Conservation (phyloP, 163 green algal species). For the Chlorella variabilis region DNA sequence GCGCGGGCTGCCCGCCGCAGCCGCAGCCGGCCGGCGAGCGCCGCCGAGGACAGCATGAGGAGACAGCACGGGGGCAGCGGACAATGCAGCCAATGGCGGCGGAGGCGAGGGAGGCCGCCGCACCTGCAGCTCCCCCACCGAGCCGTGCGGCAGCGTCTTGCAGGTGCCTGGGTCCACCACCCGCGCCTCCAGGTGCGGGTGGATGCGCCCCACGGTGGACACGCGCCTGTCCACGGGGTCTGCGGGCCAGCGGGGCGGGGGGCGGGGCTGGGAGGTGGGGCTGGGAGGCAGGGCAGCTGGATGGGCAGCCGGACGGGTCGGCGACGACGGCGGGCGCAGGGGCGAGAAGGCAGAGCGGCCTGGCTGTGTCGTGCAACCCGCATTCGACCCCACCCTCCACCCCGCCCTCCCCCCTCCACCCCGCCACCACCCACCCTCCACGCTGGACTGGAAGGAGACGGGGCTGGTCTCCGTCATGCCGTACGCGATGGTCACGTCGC, state of each 20-base stretch:
- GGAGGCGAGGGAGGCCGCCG: no score
- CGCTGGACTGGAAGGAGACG: constrained; percentile 44
- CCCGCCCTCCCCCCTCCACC: background rate
- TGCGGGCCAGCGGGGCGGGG: background rate
- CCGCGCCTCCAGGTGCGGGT: constrained; percentile 47
- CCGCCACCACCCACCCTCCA: background rate
- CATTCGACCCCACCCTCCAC: background rate
- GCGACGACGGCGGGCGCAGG: no score
- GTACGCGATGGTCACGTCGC: constrained; percentile 43
- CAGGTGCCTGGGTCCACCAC: constrained; percentile 21
- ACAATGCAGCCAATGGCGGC: no score
- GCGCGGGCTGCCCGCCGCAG: no score
- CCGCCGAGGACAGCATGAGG: no score
- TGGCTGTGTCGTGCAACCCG: no score
- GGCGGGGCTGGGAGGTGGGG: background rate
- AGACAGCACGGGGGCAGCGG: no score
- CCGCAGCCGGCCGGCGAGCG: no score
- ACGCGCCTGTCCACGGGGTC: constrained; percentile 41
- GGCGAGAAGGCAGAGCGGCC: no score
- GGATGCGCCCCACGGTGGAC: constrained; percentile 40
- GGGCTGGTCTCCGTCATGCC: constrained; percentile 50
- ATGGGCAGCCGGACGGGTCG: no score
- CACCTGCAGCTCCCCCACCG: background rate
- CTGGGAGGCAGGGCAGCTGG: background rate
- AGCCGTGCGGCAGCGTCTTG: background rate